These are phyloP conservation scores for Quercus suber DNA, from an alignment of 306 rosid genomes.

Conservation along the genomic window DNA sequence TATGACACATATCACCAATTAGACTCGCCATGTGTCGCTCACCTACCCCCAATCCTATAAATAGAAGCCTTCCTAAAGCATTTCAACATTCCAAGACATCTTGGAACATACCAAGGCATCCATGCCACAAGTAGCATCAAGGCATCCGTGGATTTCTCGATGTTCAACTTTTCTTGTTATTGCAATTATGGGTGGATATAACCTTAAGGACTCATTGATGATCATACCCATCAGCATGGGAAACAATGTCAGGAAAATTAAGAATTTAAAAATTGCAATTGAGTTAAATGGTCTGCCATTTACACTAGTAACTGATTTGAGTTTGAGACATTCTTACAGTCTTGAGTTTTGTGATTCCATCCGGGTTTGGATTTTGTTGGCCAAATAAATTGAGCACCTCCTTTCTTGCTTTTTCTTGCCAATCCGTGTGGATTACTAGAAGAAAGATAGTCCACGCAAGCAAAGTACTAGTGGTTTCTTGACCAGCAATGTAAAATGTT, in stretches of 20 bases:
- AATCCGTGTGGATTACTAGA: slow-evolving; percentile 26
- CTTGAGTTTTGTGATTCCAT: slow-evolving; percentile 16
- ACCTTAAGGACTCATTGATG: slow-evolving; percentile 24
- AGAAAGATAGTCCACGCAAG: slow-evolving; percentile 29
- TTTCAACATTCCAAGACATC: too few relatives aligned
- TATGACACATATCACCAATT: too few relatives aligned
- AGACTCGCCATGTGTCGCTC: too few relatives aligned
- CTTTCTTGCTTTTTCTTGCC: slow-evolving; percentile 37
- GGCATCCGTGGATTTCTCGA: too few relatives aligned
- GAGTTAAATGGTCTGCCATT: too few relatives aligned
- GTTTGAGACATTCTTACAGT: slow-evolving; percentile 3
- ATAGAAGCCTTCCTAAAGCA: too few relatives aligned
- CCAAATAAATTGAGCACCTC: neutral
- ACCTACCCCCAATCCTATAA: too few relatives aligned
- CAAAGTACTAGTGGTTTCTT: slow-evolving; percentile 30
- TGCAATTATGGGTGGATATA: slow-evolving; percentile 11
- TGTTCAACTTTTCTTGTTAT: neutral
- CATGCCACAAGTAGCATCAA: too few relatives aligned
- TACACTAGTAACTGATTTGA: neutral
- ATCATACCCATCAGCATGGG: slow-evolving; percentile 26
- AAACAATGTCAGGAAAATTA: too few relatives aligned
- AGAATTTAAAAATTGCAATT: too few relatives aligned
- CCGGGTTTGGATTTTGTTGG: neutral
- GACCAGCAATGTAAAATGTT: slow-evolving; percentile 27
- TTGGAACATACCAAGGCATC: too few relatives aligned